Percentiles rank a stretch among this genome's conserved stretches.
These are phyloP conservation scores for Tetracladium maxilliforme DNA, from an alignment of 2,329 filamentous ascomycete genomes.

Conservation along the genomic window DNA sequence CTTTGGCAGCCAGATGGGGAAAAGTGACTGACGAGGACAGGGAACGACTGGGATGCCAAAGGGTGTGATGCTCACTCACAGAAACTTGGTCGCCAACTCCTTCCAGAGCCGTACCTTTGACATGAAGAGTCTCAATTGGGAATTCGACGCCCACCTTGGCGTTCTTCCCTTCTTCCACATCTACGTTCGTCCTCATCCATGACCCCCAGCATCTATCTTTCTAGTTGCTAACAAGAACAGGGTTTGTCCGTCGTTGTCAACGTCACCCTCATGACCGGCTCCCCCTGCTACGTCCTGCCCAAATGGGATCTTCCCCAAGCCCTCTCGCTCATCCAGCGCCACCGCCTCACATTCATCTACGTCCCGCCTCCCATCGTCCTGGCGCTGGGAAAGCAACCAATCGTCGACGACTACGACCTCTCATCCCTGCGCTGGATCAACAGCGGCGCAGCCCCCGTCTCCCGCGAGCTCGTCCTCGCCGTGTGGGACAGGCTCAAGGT, in stretches of 20 bases:
- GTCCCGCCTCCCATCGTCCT: conserved; percentile 77
- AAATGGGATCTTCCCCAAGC: conserved; percentile 73
- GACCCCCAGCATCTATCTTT: conserved; percentile 5
- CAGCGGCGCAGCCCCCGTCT: conserved; percentile 75
- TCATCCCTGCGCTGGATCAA: conserved; percentile 70
- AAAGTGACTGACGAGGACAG: too few relatives aligned
- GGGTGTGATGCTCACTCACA: conserved; percentile 75
- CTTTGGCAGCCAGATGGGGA: background rate
- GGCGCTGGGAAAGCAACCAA: conserved; percentile 63
- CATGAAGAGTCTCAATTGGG: too few relatives aligned
- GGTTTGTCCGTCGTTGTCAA: conserved; percentile 62
- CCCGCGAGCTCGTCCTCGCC: conserved; percentile 61
- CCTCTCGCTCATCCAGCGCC: conserved; percentile 61
- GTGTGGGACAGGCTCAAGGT: conserved; percentile 62
- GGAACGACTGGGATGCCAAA: conserved; percentile 88
- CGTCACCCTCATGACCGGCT: conserved; percentile 55
- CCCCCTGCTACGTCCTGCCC: conserved; percentile 53
- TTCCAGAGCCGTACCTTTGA: too few relatives aligned
- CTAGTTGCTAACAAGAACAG: conserved; percentile 15
- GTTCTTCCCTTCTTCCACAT: conserved; percentile 87
- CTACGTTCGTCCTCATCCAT: conserved; percentile 42
- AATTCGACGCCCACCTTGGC: conserved; percentile 59
- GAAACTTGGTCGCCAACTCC: conserved; percentile 67
- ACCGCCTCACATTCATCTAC: conserved; percentile 64
- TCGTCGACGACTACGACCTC: conserved; percentile 69